Evolutionary conservation across 129 eudicot genomes (phyloP), one percentile per base, ranked within the genome.

Genomic region (Tagetes erecta): DNA sequence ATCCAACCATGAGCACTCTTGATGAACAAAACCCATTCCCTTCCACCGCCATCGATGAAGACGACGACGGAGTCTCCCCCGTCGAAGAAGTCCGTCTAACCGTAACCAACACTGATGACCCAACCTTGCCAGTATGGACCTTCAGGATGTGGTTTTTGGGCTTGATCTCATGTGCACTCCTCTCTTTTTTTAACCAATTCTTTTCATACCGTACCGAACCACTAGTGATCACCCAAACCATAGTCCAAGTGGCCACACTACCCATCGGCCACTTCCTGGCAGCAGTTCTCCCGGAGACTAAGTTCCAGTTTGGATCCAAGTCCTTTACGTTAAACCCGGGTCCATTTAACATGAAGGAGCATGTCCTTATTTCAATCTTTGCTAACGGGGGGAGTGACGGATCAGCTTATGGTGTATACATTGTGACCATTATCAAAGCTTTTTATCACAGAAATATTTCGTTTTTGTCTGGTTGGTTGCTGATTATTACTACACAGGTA

Each of bases 351-450:
- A 20, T 20, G 27, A 92, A 92, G 83, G 98, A 92, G 83, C 98
- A 92, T 70, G 98, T 89, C 30, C 87, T 92, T 7, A 92, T 92
- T 20, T 80, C 94, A 0, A 87, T 92, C 33, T 92, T 92, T 76
- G 98, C 98, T 50, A 92, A 92, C 77, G 98, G 96, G 14, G 98
- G 98, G n/a, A 83, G 88, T 57, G 97, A 53, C 72, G 98, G 98
- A 37, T 82, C 96, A 8, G 92, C 98, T 44, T 92, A 92, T 67
- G 98, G 81, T 0, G 98, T 92, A 14, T 86, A 92, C 33, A 89
- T 89, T 80, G 86, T 92, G 13, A 78, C 76, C 40, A 89, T 92
- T 13, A 88, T 92, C n/a, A 89, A 87, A 71, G 98, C 96, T 31
- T 89, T 92, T 68, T 92, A 92, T 78, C 80, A 75, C 1, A 72